Conservation (phyloP, 495 filamentous ascomycete species). For the Penicillium pulvis region DNA sequence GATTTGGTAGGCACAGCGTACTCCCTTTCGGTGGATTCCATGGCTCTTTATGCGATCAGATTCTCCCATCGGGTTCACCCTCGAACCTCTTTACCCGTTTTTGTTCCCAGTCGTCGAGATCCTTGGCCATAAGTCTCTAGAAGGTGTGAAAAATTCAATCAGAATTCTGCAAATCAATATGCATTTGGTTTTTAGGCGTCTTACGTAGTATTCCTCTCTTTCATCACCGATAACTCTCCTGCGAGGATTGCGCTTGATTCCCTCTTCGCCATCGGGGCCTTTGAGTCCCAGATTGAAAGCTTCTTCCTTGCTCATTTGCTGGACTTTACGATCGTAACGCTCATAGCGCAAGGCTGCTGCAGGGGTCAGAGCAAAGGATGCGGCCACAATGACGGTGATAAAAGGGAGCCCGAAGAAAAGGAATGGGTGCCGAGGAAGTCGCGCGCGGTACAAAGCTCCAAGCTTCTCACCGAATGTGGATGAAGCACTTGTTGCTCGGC, state of each 20-base stretch:
- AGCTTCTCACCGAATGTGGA: conserved; percentile 61
- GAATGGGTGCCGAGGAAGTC: conserved; percentile 77
- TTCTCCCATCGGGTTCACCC: conserved; percentile 84
- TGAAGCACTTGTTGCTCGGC: conserved; percentile 46
- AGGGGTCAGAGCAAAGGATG: conserved; percentile 91
- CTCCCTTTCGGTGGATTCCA: neutral
- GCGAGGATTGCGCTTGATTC: conserved; percentile 49
- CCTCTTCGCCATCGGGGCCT: conserved; percentile 46
- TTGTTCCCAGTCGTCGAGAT: conserved; percentile 95
- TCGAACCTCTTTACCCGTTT: conserved; percentile 84
- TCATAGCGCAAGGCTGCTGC: conserved; percentile 93
- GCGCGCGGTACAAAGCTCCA: conserved; percentile 71
- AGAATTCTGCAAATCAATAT: conserved; percentile 3
- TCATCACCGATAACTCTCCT: conserved; percentile 55
- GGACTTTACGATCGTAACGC: conserved; percentile 82
- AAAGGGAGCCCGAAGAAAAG: conserved; percentile 96
- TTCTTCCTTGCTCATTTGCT: conserved; percentile 80
- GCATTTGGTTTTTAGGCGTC: conserved; percentile 25
- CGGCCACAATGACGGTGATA: conserved; percentile 86
- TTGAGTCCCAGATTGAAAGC: conserved; percentile 69
- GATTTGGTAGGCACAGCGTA: neutral
- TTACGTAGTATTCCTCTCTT: conserved; percentile 93
- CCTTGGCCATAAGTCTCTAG: conserved; percentile 85
- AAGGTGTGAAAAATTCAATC: conserved; percentile 5
- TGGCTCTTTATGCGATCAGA: conserved; percentile 48